These are phyloP conservation scores for Lodderomyces beijingensis DNA, from an alignment of 1,139 yeast species.

Conservation along the genomic window DNA sequence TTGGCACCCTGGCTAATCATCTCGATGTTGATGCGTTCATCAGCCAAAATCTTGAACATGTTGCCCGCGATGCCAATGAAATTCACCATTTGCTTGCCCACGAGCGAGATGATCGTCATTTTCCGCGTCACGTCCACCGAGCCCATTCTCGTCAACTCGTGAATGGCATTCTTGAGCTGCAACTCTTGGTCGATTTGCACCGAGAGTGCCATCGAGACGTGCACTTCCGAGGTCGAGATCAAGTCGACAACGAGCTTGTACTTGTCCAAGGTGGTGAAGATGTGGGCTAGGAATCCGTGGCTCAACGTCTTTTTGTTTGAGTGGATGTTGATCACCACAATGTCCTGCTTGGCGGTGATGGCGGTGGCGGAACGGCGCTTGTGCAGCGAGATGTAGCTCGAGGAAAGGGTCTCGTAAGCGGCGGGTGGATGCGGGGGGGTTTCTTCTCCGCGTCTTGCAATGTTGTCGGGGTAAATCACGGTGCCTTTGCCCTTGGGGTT, in stretches of 20 bases:
- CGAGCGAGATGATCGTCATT: conserved; percentile 88
- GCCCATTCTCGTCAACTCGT: conserved; percentile 76
- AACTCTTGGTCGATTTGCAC: conserved; percentile 61
- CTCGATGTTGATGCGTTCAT: conserved; percentile 87
- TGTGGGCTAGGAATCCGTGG: conserved; percentile 91
- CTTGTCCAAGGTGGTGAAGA: conserved; percentile 81
- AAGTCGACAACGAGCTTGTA: conserved; percentile 88
- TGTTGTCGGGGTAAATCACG: conserved; percentile 84
- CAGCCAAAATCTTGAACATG: conserved; percentile 93
- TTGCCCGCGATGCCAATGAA: conserved; percentile 95
- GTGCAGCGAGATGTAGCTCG: conserved; percentile 41
- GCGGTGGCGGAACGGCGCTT: conserved; percentile 88
- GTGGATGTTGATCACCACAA: conserved; percentile 87
- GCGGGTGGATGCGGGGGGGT: conserved; percentile 97
- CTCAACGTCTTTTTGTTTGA: conserved; percentile 89
- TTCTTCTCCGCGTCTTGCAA: conserved; percentile 76
- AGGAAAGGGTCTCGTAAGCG: conserved; percentile 52
- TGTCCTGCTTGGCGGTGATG: conserved; percentile 89
- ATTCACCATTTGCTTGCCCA: conserved; percentile 96
- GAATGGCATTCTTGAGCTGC: conserved; percentile 63
- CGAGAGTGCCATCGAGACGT: conserved; percentile 95
- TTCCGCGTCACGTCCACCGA: conserved; percentile 82
- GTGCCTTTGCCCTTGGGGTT: conserved; percentile 92
- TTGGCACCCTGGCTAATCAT: conserved; percentile 99
- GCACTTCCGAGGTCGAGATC: conserved; percentile 95